Conservation (phyloP, 768 basidiomycete species). For the Leccinum imitatum region DNA sequence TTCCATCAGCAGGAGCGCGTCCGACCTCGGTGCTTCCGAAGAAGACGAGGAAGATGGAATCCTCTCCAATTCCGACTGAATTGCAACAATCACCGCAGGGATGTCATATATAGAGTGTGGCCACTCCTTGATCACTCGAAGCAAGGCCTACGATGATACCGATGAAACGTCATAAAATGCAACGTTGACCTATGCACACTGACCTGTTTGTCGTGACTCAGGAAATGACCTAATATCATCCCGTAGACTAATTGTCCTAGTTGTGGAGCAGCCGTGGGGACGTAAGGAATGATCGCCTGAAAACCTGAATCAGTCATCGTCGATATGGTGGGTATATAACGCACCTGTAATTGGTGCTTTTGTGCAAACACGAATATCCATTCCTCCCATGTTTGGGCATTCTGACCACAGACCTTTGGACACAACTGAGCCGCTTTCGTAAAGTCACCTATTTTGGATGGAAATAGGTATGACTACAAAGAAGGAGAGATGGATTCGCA, state of each 20-base stretch:
- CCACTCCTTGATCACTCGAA: slow-evolving; percentile 84
- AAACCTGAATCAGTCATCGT: slow-evolving; percentile 2
- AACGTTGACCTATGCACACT: slow-evolving; percentile 1
- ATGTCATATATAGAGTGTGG: slow-evolving; percentile 90
- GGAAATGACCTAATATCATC: slow-evolving; percentile 87
- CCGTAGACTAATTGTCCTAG: slow-evolving; percentile 88
- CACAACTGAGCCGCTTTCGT: slow-evolving; percentile 77
- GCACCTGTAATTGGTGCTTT: slow-evolving; percentile 73
- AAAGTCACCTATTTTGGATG: slow-evolving; percentile 50
- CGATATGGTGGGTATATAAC: slow-evolving; percentile 17
- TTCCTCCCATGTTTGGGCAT: slow-evolving; percentile 87
- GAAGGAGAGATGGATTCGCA: slow-evolving; percentile 14
- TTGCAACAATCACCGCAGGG: slow-evolving; percentile 82
- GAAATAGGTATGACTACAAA: background rate
- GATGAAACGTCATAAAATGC: background rate
- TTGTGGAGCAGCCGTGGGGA: slow-evolving; percentile 81
- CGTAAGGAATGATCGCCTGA: slow-evolving; percentile 84
- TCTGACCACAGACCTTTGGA: slow-evolving; percentile 81
- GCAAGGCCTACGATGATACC: slow-evolving; percentile 52
- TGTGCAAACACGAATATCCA: slow-evolving; percentile 93
- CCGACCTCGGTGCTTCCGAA: slow-evolving; percentile 41
- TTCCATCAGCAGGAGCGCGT: slow-evolving; percentile 78
- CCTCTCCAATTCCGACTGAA: slow-evolving; percentile 78
- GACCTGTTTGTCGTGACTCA: slow-evolving; percentile 77
- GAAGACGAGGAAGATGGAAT: slow-evolving; percentile 50